Evolutionary conservation across 768 basidiomycete species (phyloP).

Genomic region (Xerocomellus intermedius): DNA sequence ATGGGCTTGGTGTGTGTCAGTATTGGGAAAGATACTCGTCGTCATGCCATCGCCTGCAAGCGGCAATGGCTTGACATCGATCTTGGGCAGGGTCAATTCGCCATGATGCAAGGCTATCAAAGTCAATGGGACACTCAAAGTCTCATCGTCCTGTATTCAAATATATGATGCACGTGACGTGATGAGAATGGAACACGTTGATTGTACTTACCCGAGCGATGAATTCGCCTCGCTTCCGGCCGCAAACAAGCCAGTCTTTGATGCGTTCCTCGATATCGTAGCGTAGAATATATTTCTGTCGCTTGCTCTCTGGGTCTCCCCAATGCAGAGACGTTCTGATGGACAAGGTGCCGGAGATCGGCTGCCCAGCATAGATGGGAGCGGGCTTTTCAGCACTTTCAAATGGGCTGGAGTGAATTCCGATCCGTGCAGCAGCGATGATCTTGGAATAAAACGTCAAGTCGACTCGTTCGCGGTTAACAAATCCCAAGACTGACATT

Average conservation of each 20-base stretch:
- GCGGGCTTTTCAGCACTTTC: slow-evolving; percentile 31
- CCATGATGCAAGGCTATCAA: slow-evolving; percentile 89
- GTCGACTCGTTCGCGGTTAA: not conserved
- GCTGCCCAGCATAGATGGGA: slow-evolving; percentile 82
- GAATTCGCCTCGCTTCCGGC: slow-evolving; percentile 84
- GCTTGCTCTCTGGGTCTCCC: slow-evolving; percentile 49
- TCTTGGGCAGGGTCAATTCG: slow-evolving; percentile 70
- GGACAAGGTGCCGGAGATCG: slow-evolving; percentile 64
- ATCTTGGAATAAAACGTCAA: slow-evolving; percentile 51
- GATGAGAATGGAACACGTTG: not conserved
- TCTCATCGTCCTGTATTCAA: slow-evolving; percentile 54
- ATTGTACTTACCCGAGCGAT: slow-evolving; percentile 55
- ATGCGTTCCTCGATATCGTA: slow-evolving; percentile 83
- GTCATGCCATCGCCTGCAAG: slow-evolving; percentile 54
- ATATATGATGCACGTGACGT: slow-evolving; percentile 1
- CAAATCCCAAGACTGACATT: slow-evolving; percentile 49
- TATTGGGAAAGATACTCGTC: slow-evolving; percentile 56
- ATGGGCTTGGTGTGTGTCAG: slow-evolving; percentile 81
- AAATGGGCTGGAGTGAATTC: slow-evolving; percentile 46
- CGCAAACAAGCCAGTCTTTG: slow-evolving; percentile 88
- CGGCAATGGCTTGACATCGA: slow-evolving; percentile 62
- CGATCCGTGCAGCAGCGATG: slow-evolving; percentile 57
- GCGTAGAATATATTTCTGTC: slow-evolving; percentile 53
- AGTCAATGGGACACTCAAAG: slow-evolving; percentile 61
- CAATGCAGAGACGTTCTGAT: slow-evolving; percentile 79